These are phyloP conservation scores for Blechomonas ayalai DNA, from an alignment of 208 protist species.

Conservation along the genomic window DNA sequence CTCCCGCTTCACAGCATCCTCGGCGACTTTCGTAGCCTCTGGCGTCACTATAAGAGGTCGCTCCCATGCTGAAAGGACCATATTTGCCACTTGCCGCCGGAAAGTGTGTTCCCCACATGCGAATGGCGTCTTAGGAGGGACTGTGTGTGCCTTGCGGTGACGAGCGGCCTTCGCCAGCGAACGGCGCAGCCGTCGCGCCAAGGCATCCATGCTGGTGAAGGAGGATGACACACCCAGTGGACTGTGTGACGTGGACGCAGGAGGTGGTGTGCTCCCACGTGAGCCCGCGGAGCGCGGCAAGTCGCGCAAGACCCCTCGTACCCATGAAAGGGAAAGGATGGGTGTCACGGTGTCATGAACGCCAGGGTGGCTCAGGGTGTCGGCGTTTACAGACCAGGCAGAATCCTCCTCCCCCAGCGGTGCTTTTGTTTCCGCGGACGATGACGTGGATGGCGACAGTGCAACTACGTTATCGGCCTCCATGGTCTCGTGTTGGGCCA, in stretches of 20 bases:
- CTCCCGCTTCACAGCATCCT: neutral
- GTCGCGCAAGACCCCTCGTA: too few relatives aligned
- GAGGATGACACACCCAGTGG: neutral
- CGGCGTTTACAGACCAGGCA: too few relatives aligned
- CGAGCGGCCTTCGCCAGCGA: neutral
- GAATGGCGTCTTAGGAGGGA: too few relatives aligned
- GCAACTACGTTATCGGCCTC: too few relatives aligned
- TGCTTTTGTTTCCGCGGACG: too few relatives aligned
- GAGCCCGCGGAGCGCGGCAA: neutral
- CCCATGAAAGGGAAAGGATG: too few relatives aligned
- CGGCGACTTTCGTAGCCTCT: neutral
- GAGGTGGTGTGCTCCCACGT: neutral
- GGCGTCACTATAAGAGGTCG: constrained; percentile 4
- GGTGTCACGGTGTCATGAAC: too few relatives aligned
- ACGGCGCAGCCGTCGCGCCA: constrained; percentile 1
- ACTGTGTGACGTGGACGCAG: neutral
- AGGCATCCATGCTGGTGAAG: constrained; percentile 2
- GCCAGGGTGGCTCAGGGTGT: too few relatives aligned
- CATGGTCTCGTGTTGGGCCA: too few relatives aligned
- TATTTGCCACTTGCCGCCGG: constrained; percentile 1
- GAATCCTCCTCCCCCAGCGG: too few relatives aligned
- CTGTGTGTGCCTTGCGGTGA: neutral
- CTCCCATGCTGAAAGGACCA: constrained; percentile 29
- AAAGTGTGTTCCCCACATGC: too few relatives aligned
- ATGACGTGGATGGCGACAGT: too few relatives aligned